These are phyloP conservation scores for Aschersonia sp. DNA, from an alignment of 2,329 filamentous ascomycete species.

Conservation along the genomic window DNA sequence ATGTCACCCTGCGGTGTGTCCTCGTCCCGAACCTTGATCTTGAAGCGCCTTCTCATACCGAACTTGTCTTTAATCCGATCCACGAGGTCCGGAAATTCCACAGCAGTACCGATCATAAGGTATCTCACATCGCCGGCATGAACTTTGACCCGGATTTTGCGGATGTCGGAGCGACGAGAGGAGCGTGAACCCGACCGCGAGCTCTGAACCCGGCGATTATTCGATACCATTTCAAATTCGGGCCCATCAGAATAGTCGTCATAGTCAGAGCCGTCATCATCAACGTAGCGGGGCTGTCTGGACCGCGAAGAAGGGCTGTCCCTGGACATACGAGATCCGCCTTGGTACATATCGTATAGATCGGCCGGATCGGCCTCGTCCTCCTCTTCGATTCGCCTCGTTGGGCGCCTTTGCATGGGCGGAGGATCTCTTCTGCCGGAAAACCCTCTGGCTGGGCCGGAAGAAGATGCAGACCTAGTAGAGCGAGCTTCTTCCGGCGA, in stretches of 20 bases:
- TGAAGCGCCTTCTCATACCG: constrained; percentile 60
- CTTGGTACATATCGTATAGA: constrained; percentile 49
- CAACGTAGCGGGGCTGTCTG: constrained; percentile 50
- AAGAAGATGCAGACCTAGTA: constrained; percentile 26
- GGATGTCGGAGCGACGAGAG: constrained; percentile 50
- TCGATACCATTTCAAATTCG: constrained; percentile 66
- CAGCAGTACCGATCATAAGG: constrained; percentile 63
- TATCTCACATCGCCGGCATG: constrained; percentile 85
- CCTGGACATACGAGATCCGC: constrained; percentile 22
- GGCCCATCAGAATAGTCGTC: constrained; percentile 58
- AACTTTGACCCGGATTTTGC: constrained; percentile 80
- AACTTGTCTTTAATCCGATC: constrained; percentile 80
- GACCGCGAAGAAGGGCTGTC: constrained; percentile 13
- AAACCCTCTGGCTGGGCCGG: constrained; percentile 29
- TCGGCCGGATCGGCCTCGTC: constrained; percentile 54
- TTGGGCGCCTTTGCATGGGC: constrained; percentile 13
- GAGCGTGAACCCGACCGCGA: constrained; percentile 36
- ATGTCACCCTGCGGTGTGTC: constrained; percentile 65
- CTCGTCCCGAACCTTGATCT: constrained; percentile 80
- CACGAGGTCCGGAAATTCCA: constrained; percentile 65
- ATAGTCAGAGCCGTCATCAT: constrained; percentile 65
- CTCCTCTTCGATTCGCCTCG: constrained; percentile 28
- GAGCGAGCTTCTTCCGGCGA: constrained; percentile 24
- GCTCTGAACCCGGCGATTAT: constrained; percentile 27
- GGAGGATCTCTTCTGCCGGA: constrained; percentile 22